Evolutionary conservation across 768 basidiomycete species (phyloP).

Genomic region (Leccinum variicolor): DNA sequence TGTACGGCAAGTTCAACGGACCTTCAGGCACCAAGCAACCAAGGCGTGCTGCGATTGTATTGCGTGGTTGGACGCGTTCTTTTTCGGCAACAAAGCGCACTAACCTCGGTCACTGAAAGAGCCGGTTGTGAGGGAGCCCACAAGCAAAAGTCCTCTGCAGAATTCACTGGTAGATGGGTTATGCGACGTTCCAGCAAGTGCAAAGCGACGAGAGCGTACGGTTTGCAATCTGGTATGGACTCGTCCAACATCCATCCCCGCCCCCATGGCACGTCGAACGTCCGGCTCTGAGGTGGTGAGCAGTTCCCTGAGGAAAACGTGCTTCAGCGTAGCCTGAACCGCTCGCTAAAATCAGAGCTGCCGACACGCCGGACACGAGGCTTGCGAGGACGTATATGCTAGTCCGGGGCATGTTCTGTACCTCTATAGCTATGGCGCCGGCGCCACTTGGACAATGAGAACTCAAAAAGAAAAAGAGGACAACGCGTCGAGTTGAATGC

Average conservation of each 20-base stretch:
- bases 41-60: conserved; percentile 36
- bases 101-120: conserved; percentile 57
- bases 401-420: conserved; percentile 16
- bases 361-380: conserved; percentile 17
- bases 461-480: conserved; percentile 7
- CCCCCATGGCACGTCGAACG: conserved; percentile 67
- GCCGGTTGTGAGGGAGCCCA: conserved; percentile 51
- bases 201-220: conserved; percentile 33
- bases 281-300: conserved; percentile 49
- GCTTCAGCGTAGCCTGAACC: conserved; percentile 38
- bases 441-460: conserved; percentile 6
- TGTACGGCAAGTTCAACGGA: conserved; percentile 9
- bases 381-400: conserved; percentile 16
- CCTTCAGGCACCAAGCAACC: conserved; percentile 55
- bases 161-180: conserved; percentile 44
- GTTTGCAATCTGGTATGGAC: conserved; percentile 63
- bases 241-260: conserved; percentile 64
- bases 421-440: conserved; percentile 11
- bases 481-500: background rate
- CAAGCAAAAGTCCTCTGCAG: conserved; percentile 53
- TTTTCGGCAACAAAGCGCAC: conserved; percentile 10
- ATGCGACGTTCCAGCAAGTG: background rate
- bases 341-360: conserved; percentile 16
- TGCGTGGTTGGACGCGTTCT: conserved; percentile 13
- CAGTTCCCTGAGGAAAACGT: conserved; percentile 47